Conservation (phyloP, 192 early-diverging fungal species). For the Rhizophlyctis rosea region DNA sequence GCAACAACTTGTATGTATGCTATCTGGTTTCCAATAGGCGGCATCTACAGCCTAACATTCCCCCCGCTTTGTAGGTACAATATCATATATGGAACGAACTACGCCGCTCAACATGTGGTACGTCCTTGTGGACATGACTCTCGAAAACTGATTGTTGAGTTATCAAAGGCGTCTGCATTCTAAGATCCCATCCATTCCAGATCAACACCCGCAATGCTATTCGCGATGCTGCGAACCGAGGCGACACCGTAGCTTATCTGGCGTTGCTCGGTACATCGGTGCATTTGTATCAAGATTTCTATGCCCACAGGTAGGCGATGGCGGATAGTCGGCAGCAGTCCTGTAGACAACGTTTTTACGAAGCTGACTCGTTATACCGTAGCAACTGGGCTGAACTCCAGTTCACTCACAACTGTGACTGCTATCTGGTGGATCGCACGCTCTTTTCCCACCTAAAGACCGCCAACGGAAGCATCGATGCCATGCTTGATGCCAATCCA, state of each 20-base stretch:
- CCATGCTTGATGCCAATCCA: conserved; percentile 7
- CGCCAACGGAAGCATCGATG: conserved; percentile 4
- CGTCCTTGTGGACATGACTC: too few relatives aligned
- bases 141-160: too few relatives aligned
- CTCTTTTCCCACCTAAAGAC: conserved; percentile 8
- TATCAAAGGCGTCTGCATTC: too few relatives aligned
- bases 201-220: conserved; percentile 20
- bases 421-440: conserved; percentile 14
- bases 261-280: conserved; percentile 18
- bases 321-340: neutral
- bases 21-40: too few relatives aligned
- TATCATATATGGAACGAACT: neutral
- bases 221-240: conserved; percentile 6
- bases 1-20: conserved; percentile 28
- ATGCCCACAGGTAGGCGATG: neutral
- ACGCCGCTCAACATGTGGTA: conserved; percentile 26
- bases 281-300: conserved; percentile 29
- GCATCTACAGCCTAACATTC: too few relatives aligned
- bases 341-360: too few relatives aligned
- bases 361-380: too few relatives aligned
- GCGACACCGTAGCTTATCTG: conserved; percentile 10
- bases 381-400: conserved; percentile 26
- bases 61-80: too few relatives aligned
- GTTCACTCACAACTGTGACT: conserved; percentile 13
- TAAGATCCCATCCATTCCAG: too few relatives aligned